A percentile compares a stretch with the other conserved stretches of the same genome.
These are phyloP conservation scores for Cucumis hystrix DNA, from an alignment of 306 rosid species.

Conservation along the genomic window DNA sequence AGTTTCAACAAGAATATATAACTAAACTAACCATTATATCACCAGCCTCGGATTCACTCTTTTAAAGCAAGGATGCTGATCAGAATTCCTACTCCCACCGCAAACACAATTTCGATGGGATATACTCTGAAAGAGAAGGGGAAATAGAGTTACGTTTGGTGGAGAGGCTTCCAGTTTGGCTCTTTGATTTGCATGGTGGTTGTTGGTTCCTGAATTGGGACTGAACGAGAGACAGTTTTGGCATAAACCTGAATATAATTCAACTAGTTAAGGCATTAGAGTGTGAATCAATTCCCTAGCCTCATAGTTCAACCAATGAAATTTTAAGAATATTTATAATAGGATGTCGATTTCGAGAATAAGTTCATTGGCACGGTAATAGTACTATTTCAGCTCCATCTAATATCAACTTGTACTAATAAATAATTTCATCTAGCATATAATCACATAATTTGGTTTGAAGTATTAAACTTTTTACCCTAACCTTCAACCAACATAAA, in stretches of 20 bases:
- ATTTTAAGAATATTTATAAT: background rate
- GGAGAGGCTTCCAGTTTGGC: background rate
- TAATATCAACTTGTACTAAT: background rate
- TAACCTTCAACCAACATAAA: background rate
- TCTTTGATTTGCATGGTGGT: background rate
- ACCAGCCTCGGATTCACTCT: background rate
- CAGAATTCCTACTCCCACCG: too few relatives aligned
- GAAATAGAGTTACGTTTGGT: background rate
- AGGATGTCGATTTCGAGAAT: background rate
- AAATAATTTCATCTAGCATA: background rate
- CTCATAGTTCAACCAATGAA: background rate
- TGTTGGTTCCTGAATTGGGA: background rate
- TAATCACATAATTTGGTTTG: background rate
- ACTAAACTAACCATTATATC: background rate
- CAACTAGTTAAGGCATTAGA: background rate
- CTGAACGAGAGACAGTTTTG: background rate
- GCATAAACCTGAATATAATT: background rate
- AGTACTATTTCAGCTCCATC: background rate
- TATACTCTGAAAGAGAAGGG: background rate
- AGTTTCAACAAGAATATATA: background rate
- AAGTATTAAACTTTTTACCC: background rate
- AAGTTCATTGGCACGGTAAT: background rate
- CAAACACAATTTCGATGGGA: too few relatives aligned
- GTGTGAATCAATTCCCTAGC: background rate
- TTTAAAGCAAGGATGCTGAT: too few relatives aligned